A percentile compares a stretch with the other conserved stretches of the same genome.
Evolutionary conservation across 2,329 filamentous ascomycete genomes (phyloP).

Genomic region (Acephala macrosclerotiorum): DNA sequence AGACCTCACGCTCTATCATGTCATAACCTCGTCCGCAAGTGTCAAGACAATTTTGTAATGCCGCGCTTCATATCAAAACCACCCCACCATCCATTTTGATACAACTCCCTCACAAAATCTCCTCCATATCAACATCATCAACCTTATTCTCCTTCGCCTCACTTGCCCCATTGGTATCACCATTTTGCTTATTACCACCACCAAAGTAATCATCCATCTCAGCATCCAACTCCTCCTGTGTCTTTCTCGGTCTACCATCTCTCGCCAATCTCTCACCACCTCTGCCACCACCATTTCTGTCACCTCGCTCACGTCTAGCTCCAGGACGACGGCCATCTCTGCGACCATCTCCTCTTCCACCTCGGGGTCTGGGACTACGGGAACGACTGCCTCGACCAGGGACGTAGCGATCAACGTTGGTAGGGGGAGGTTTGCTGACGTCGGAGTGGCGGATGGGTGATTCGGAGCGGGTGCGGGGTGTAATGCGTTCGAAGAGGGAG

Average conservation of each 20-base stretch:
- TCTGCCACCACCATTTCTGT: constrained; percentile 47
- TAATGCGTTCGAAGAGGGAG: constrained; percentile 68
- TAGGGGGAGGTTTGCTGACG: constrained; percentile 44
- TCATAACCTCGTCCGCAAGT: neutral
- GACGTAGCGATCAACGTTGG: constrained; percentile 45
- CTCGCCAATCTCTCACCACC: constrained; percentile 51
- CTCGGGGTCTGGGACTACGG: constrained; percentile 63
- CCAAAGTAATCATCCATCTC: constrained; percentile 97
- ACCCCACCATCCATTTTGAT: neutral
- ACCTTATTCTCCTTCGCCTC: constrained; percentile 45
- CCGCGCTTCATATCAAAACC: neutral
- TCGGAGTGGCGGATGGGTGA: constrained; percentile 54
- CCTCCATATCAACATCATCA: constrained; percentile 68
- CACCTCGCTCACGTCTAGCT: constrained; percentile 44
- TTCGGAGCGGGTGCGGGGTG: constrained; percentile 68
- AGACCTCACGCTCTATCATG: neutral
- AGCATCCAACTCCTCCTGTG: constrained; percentile 90
- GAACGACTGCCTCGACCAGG: constrained; percentile 53
- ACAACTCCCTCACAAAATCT: constrained; percentile 57
- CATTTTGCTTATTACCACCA: constrained; percentile 50
- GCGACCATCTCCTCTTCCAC: constrained; percentile 56
- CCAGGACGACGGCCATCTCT: constrained; percentile 62
- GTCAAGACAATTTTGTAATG: neutral
- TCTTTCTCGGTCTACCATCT: constrained; percentile 74
- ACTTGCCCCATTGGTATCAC: constrained; percentile 45